These are phyloP conservation scores for Aphanomyces invadans DNA, from an alignment of 352 stramenopile genomes.

Conservation along the genomic window DNA sequence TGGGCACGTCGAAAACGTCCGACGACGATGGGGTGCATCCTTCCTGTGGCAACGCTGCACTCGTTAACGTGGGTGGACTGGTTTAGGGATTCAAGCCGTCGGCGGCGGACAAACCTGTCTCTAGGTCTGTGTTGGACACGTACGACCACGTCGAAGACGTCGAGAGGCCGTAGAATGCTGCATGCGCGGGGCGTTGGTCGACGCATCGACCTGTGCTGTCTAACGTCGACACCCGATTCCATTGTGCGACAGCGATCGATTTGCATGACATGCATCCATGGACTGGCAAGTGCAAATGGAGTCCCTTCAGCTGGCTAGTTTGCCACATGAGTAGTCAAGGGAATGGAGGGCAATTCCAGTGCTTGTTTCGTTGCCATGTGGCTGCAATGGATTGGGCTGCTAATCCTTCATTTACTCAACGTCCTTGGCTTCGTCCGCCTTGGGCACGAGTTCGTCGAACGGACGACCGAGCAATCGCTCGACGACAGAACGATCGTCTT, in stretches of 20 bases:
- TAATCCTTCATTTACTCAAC: too few relatives aligned
- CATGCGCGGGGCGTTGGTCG: too few relatives aligned
- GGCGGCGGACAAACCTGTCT: constrained; percentile 37
- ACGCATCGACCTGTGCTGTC: too few relatives aligned
- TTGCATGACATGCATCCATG: not conserved
- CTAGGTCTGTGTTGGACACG: constrained; percentile 64
- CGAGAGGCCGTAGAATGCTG: constrained; percentile 27
- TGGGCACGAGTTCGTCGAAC: not conserved
- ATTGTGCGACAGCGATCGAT: not conserved
- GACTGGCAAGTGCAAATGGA: not conserved
- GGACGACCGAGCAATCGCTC: constrained; percentile 43
- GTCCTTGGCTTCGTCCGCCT: not conserved
- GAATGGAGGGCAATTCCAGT: too few relatives aligned
- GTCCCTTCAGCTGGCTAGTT: too few relatives aligned
- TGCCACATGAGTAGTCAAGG: too few relatives aligned
- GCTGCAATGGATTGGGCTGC: too few relatives aligned
- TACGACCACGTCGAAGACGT: constrained; percentile 82
- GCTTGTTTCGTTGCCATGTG: too few relatives aligned
- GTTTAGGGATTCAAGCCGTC: constrained; percentile 1
- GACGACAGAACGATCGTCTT: constrained; percentile 39
- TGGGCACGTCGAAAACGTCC: constrained; percentile 21
- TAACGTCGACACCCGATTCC: too few relatives aligned
- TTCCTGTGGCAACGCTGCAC: too few relatives aligned
- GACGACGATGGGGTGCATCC: constrained; percentile 4
- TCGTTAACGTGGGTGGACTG: too few relatives aligned